phyloP scores from a whole-genome alignment of 495 filamentous ascomycete species.

The Xylaria cubensis region DNA sequence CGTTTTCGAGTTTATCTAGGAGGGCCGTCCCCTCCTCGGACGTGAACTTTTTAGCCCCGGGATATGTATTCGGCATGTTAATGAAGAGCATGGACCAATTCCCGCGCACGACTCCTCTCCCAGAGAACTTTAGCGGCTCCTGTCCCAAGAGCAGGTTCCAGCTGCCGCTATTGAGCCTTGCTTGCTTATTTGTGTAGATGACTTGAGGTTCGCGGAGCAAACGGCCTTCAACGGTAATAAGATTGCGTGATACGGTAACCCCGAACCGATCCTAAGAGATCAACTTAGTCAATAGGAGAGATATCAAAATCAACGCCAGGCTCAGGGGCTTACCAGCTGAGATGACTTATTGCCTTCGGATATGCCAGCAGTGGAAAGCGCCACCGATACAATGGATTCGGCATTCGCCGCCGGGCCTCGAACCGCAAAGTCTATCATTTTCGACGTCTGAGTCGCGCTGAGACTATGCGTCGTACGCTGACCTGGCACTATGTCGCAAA shows the following conservation, averaged over 20 bases:
- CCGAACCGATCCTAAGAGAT: slow-evolving; percentile 3
- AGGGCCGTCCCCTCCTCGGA: slow-evolving; percentile 31
- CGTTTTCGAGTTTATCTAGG: slow-evolving; percentile 37
- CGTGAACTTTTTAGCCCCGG: neutral
- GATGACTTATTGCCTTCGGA: slow-evolving; percentile 30
- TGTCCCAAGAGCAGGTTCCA: slow-evolving; percentile 27
- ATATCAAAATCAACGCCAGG: slow-evolving; percentile 47
- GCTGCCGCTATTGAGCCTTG: neutral
- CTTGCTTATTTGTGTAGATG: neutral
- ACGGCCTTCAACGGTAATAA: slow-evolving; percentile 59
- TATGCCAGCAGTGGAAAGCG: neutral
- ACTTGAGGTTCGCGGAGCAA: slow-evolving; percentile 58
- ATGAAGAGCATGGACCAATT: neutral
- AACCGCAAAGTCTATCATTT: slow-evolving; percentile 69
- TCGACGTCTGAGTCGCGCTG: slow-evolving; percentile 53
- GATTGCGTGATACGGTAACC: neutral
- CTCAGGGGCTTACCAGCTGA: slow-evolving; percentile 53
- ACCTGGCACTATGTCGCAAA: slow-evolving; percentile 64
- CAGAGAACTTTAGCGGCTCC: slow-evolving; percentile 11
- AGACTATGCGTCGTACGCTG: slow-evolving; percentile 62
- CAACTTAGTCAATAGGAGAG: neutral
- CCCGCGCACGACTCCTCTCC: neutral
- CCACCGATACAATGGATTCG: slow-evolving; percentile 54
- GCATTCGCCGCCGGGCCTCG: slow-evolving; percentile 65
- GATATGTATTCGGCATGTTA: neutral